Conservation (phyloP, 2,329 filamentous ascomycete genomes). For the Eutypa lata region DNA sequence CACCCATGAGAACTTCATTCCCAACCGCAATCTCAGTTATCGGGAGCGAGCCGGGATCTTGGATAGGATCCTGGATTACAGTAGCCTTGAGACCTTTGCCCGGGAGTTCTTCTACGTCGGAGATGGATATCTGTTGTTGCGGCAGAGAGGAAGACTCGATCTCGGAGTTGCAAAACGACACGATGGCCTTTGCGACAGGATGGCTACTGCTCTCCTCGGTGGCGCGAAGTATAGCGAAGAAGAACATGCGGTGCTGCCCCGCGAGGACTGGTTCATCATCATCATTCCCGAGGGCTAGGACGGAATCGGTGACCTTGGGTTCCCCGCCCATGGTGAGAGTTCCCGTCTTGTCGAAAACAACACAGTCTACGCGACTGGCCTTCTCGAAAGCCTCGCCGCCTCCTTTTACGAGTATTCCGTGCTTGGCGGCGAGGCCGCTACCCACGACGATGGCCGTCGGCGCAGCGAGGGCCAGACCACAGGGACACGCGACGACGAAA, state of each 20-base stretch:
- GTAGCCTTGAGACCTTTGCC: constrained; percentile 70
- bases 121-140: constrained; percentile 11
- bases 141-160: constrained; percentile 29
- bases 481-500: constrained; percentile 84
- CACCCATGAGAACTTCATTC: constrained; percentile 67
- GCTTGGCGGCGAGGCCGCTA: constrained; percentile 72
- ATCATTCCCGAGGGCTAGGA: constrained; percentile 33
- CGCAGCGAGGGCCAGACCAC: constrained; percentile 78
- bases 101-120: constrained; percentile 60
- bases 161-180: constrained; percentile 53
- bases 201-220: constrained; percentile 73
- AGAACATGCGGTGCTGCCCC: constrained; percentile 17
- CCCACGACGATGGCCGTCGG: constrained; percentile 84
- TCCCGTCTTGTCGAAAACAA: constrained; percentile 88
- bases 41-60: constrained; percentile 12
- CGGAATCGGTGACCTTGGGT: constrained; percentile 61
- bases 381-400: constrained; percentile 85
- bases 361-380: constrained; percentile 71
- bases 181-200: constrained; percentile 69
- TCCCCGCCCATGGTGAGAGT: constrained; percentile 74
- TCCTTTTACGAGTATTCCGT: constrained; percentile 79
- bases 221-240: constrained; percentile 55
- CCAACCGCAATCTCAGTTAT: constrained; percentile 60
- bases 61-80: constrained; percentile 5
- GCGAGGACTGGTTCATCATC: constrained; percentile 5